phyloP scores from a whole-genome alignment of 495 filamentous ascomycete species.

The Astrothelium macrocarpum region DNA sequence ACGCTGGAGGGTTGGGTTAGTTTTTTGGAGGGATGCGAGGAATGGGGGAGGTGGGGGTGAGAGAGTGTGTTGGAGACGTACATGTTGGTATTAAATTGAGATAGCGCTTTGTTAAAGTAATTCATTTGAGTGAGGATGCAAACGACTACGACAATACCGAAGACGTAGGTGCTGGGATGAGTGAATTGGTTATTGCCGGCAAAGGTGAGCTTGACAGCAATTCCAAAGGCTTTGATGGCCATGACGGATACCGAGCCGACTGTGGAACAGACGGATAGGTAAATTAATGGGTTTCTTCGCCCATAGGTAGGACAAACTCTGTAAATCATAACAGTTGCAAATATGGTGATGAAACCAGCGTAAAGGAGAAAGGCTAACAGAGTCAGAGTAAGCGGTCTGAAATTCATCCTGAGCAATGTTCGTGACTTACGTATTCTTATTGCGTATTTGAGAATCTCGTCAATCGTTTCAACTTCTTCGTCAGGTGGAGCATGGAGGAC shows the following conservation, averaged over 20 bases:
- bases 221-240: slow-evolving; percentile 96
- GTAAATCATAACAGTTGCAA: slow-evolving; percentile 92
- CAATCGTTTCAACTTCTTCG: slow-evolving; percentile 74
- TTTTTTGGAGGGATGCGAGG: not conserved
- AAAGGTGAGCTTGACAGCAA: slow-evolving; percentile 88
- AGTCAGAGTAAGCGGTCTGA: slow-evolving; percentile 20
- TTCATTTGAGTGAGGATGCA: slow-evolving; percentile 99
- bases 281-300: slow-evolving; percentile 90
- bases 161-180: slow-evolving; percentile 91
- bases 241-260: slow-evolving; percentile 96
- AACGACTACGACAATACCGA: slow-evolving; percentile 80
- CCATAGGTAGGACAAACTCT: slow-evolving; percentile 78
- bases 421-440: slow-evolving; percentile 66
- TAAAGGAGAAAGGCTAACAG: slow-evolving; percentile 75
- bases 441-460: slow-evolving; percentile 80
- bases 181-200: slow-evolving; percentile 87
- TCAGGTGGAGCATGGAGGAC: slow-evolving; percentile 95
- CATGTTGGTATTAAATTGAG: slow-evolving; percentile 95
- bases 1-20: slow-evolving; percentile 49
- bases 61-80: slow-evolving; percentile 38
- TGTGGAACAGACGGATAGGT: slow-evolving; percentile 92
- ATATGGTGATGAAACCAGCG: slow-evolving; percentile 62
- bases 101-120: slow-evolving; percentile 98
- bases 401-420: not conserved
- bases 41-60: not conserved